A percentile compares a stretch with the other conserved stretches of the same genome.
Evolutionary conservation across 1,139 yeast species (phyloP).

Genomic region (Arxiozyma slooffiae): DNA sequence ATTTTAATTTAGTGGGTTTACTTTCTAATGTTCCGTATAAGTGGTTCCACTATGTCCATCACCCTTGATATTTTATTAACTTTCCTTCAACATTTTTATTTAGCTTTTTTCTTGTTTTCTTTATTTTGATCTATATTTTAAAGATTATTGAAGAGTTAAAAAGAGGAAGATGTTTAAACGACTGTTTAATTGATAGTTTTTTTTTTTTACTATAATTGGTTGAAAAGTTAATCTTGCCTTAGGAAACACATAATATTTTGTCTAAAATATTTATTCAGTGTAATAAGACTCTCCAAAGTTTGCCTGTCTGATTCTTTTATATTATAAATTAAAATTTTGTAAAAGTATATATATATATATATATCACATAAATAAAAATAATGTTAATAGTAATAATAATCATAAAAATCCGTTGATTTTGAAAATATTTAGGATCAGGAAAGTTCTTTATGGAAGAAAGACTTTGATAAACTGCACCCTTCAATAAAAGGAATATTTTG

Average conservation of each 20-base stretch:
- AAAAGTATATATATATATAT: neutral
- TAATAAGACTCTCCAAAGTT: slow-evolving; percentile 13
- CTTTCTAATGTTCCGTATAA: too few species aligned
- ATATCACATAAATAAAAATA: too few species aligned
- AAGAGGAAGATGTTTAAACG: too few species aligned
- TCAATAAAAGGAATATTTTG: slow-evolving; percentile 24
- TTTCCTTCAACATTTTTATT: too few species aligned
- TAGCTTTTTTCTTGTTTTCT: too few species aligned
- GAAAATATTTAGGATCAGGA: slow-evolving; percentile 12
- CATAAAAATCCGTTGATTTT: slow-evolving; percentile 2
- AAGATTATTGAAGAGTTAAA: neutral
- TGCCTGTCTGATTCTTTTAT: slow-evolving; percentile 16
- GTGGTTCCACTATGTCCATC: too few species aligned
- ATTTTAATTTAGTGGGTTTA: too few species aligned
- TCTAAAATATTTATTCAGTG: slow-evolving; percentile 14
- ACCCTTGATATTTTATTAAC: too few species aligned
- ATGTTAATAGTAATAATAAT: too few species aligned
- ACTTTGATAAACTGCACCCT: slow-evolving; percentile 15
- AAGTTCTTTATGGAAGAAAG: slow-evolving; percentile 14
- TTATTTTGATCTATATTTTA: too few species aligned
- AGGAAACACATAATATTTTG: slow-evolving; percentile 14
- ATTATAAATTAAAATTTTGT: slow-evolving; percentile 10
- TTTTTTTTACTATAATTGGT: slow-evolving; percentile 16
- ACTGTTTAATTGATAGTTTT: too few species aligned
- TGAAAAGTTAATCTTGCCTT: slow-evolving; percentile 9